These are phyloP conservation scores for Gomphus sp. DNA, from an alignment of 1,284 basidiomycete species.

Conservation along the genomic window DNA sequence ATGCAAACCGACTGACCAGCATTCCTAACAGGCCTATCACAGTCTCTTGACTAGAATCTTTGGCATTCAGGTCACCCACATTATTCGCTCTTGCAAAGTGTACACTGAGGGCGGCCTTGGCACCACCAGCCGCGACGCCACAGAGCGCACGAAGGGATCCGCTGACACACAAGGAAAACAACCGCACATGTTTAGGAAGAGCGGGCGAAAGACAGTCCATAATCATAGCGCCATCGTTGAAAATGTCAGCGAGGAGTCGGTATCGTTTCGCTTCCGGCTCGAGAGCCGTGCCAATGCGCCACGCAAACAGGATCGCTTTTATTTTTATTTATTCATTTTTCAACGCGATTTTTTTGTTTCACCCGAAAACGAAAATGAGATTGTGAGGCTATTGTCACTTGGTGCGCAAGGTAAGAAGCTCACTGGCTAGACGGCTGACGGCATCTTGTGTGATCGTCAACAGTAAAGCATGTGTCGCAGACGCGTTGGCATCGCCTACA, in stretches of 20 bases:
- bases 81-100: slow-evolving; percentile 57
- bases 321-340: too few species aligned
- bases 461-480: slow-evolving; percentile 54
- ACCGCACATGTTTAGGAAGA: slow-evolving; percentile 33
- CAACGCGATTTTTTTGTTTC: too few species aligned
- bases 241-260: slow-evolving; percentile 58
- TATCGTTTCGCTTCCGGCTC: slow-evolving; percentile 63
- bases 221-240: slow-evolving; percentile 51
- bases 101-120: slow-evolving; percentile 57
- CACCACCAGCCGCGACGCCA: slow-evolving; percentile 51
- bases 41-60: slow-evolving; percentile 63
- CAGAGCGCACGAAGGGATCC: slow-evolving; percentile 50
- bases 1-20: slow-evolving; percentile 35
- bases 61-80: slow-evolving; percentile 60
- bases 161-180: slow-evolving; percentile 44
- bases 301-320: slow-evolving; percentile 52
- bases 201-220: slow-evolving; percentile 52
- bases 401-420: slow-evolving; percentile 17
- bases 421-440: slow-evolving; percentile 54
- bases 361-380: not conserved
- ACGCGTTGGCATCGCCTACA: slow-evolving; percentile 55
- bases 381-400: not conserved
- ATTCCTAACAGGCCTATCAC: slow-evolving; percentile 56
- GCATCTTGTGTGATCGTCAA: slow-evolving; percentile 55
- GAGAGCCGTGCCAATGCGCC: slow-evolving; percentile 51